phyloP scores from a whole-genome alignment of 306 rosid genomes.

The Lathyrus tuberosus region DNA sequence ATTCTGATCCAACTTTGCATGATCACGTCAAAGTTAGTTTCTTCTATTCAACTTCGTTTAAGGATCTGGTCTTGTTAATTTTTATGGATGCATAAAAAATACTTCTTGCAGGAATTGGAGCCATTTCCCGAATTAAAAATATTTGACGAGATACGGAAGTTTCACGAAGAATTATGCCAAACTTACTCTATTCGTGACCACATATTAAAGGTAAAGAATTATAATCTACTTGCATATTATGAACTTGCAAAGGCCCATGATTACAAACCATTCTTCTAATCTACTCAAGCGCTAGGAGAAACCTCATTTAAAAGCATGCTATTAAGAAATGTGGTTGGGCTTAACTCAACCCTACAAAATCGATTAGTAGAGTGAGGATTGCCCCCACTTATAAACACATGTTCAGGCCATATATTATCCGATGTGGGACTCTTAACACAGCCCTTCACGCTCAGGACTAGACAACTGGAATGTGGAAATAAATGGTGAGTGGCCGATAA shows the following conservation, averaged over 20 bases:
- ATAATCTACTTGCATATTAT: slow-evolving; percentile 27
- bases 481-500: too few relatives aligned
- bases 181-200: slow-evolving; percentile 76
- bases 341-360: too few relatives aligned
- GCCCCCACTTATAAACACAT: too few relatives aligned
- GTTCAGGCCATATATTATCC: too few relatives aligned
- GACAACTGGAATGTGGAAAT: too few relatives aligned
- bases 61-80: slow-evolving; percentile 28
- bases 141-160: slow-evolving; percentile 65
- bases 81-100: slow-evolving; percentile 34
- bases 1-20: slow-evolving; percentile 77
- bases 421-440: too few relatives aligned
- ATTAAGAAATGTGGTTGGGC: too few relatives aligned
- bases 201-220: slow-evolving; percentile 59
- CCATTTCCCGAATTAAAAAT: slow-evolving; percentile 76
- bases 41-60: slow-evolving; percentile 34
- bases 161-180: slow-evolving; percentile 73
- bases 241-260: not conserved
- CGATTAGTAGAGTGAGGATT: too few relatives aligned
- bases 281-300: not conserved
- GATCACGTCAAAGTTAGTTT: slow-evolving; percentile 73
- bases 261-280: not conserved
- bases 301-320: not conserved
- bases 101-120: slow-evolving; percentile 70
- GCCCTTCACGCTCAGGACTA: too few relatives aligned